Conservation (phyloP, 2,329 filamentous ascomycete species). For the Cordyceps tenuipes region DNA sequence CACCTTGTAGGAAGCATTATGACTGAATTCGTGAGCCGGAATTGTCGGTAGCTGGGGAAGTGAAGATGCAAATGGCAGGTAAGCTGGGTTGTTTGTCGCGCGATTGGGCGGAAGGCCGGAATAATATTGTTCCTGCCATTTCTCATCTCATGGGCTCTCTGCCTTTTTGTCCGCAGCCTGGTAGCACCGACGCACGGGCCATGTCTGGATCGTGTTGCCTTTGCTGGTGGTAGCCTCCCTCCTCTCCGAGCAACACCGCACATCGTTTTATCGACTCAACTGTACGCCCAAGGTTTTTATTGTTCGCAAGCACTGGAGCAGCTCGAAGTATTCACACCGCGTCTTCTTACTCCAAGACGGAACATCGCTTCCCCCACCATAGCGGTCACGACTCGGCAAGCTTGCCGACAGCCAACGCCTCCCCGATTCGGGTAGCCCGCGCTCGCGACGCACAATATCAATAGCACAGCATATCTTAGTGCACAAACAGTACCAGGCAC, state of each 20-base stretch:
- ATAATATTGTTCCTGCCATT: conserved; percentile 2
- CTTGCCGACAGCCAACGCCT: neutral
- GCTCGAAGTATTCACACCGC: neutral
- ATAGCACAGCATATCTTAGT: conserved; percentile 4
- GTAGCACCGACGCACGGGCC: neutral
- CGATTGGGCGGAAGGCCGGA: conserved; percentile 3
- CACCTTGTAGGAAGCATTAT: conserved; percentile 35
- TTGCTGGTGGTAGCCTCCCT: neutral
- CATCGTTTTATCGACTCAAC: conserved; percentile 1
- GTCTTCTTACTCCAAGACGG: neutral
- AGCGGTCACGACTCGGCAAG: neutral
- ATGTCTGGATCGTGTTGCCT: neutral
- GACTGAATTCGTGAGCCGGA: conserved; percentile 14
- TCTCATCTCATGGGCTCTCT: neutral
- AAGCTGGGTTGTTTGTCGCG: conserved; percentile 10
- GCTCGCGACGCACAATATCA: conserved; percentile 2
- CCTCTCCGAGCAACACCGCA: neutral
- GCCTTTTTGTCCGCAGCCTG: neutral
- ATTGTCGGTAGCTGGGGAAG: neutral
- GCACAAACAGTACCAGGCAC: neutral
- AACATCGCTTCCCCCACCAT: neutral
- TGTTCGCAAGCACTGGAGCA: neutral
- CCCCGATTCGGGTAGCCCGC: neutral
- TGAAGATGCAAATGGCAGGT: neutral
- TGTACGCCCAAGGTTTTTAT: neutral